Evolutionary conservation across 73 alveolate species (phyloP), one percentile per base, ranked within the genome.

Genomic region (Urostyla sp.): DNA sequence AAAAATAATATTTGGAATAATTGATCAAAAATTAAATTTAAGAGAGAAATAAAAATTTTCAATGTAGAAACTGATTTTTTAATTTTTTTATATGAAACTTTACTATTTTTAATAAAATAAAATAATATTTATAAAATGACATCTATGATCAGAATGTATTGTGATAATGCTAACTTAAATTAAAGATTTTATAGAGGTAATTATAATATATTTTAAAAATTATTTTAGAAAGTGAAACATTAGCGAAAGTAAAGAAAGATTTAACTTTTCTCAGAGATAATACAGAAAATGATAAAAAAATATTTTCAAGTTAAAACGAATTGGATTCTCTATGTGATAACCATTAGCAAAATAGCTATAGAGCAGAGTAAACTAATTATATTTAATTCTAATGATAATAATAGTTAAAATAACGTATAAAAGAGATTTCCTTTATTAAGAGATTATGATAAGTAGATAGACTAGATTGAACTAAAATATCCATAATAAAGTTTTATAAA

Each of bases 401-500:
- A n/a, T 55, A 55, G 72, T 28, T 34, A 59, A 23, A 72, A 72
- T 72, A 21, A 27, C 1, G 56, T 28, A 24, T 27, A 44, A 30
- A 18, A 49, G 35, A 45, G 54, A 15, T 72, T 72, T 30, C 84
- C 84, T 11, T 24, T 48, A 55, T 55, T 72, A 18, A 72, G 84
- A 21, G 74, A 72, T 31, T 72, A 72, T 72, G 84, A 72, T 20
- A 72, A 51, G 51, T 52, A 38, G 4, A 53, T 50, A 26, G 27
- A 10, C 24, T 10, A 23, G 66, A 27, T 44, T 20, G 13, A 45
- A n/a, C 15, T 37, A 72, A 32, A 51, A 8, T 3, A 8, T 45
- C 32, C n/a, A 21, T 53, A 32, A 6, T 18, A 49, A 21, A 50
- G 21, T 28, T 38, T 44, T 46, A 26, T 44, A 72, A 20, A 26